phyloP scores from a whole-genome alignment of 148 eudicot genomes.

The Arbutus unedo region DNA sequence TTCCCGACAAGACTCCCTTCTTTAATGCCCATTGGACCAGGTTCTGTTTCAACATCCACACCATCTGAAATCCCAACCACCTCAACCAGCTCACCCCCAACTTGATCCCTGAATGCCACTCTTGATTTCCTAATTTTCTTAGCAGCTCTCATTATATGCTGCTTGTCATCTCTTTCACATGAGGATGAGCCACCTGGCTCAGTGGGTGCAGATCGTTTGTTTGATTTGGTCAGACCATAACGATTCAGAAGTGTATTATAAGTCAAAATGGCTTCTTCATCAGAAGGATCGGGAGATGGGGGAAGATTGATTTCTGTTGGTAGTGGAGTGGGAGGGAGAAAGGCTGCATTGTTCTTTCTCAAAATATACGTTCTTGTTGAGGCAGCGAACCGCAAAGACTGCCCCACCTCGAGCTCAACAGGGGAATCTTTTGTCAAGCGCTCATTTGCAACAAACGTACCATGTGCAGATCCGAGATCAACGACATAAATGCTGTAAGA shows the following conservation, averaged over 20 bases:
- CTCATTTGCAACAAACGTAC: slow-evolving; percentile 97
- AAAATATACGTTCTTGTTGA: slow-evolving; percentile 80
- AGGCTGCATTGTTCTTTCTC: slow-evolving; percentile 73
- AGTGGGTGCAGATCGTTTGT: slow-evolving; percentile 24
- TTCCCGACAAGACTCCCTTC: slow-evolving; percentile 99
- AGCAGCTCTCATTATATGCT: slow-evolving; percentile 38
- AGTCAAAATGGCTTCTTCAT: slow-evolving; percentile 83
- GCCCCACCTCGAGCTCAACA: slow-evolving; percentile 85
- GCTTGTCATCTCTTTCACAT: slow-evolving; percentile 31
- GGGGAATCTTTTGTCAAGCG: slow-evolving; percentile 82
- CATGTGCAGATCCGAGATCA: slow-evolving; percentile 97
- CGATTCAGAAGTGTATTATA: slow-evolving; percentile 82
- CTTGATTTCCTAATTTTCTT: slow-evolving; percentile 66
- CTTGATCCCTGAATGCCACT: slow-evolving; percentile 83
- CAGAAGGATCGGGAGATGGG: slow-evolving; percentile 85
- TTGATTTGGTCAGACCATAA: slow-evolving; percentile 45
- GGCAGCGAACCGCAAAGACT: slow-evolving; percentile 92
- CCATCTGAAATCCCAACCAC: slow-evolving; percentile 95
- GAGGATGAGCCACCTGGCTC: slow-evolving; percentile 20
- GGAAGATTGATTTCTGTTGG: slow-evolving; percentile 59
- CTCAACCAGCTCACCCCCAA: slow-evolving; percentile 88
- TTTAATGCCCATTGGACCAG: slow-evolving; percentile 89
- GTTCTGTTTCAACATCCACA: slow-evolving; percentile 92
- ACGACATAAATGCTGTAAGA: slow-evolving; percentile 74
- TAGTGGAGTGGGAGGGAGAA: slow-evolving; percentile 56